Evolutionary conservation across 306 rosid genomes (phyloP), one percentile per base, ranked within the genome.

Genomic region (Argentina anserina): DNA sequence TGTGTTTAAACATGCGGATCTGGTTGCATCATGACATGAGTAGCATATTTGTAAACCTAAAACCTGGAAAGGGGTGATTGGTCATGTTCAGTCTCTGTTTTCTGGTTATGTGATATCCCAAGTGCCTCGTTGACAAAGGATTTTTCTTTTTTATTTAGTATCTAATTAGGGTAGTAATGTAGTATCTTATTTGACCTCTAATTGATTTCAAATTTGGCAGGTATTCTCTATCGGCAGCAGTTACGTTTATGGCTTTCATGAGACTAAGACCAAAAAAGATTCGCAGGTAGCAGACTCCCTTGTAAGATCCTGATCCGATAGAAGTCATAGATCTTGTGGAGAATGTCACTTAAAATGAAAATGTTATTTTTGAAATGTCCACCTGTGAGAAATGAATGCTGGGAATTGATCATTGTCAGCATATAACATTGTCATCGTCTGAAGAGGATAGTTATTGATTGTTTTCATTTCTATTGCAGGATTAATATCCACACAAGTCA

Each of bases 201-300:
- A 33, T 3, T 26, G 1, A 59, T 42, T 65, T 59, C 31, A 21
- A 50, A 68, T 65, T 84, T 83, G 11, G 46, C 88, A 91, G 99
- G 99, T 91, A 91, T 81, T 85, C 97, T 26, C 90, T 91, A 65
- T 91, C 97, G 37, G 95, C 99, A 70, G 96, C 96, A 23, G 97
- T 94, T 58, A 86, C 99, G 40, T 88, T 91, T 68, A 91, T 91
- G 97, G 98, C 98, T 61, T 86, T 73, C 79, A 89, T 84, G 82
- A 88, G 99, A 72, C 77, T 89, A 18, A 66, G 73, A 58, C 95
- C 87, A 69, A 85, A 82, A 80, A 84, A 15, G 71, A 81, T 55
- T 73, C 58, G 88, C 60, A 89, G 92, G 79, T 90, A 86, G 79
- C 82, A 39, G 60, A 75, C 61, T 62, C 20, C 10, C 28, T 36